Conservation (phyloP, 495 filamentous ascomycete species). For the Xylaria nigripes region DNA sequence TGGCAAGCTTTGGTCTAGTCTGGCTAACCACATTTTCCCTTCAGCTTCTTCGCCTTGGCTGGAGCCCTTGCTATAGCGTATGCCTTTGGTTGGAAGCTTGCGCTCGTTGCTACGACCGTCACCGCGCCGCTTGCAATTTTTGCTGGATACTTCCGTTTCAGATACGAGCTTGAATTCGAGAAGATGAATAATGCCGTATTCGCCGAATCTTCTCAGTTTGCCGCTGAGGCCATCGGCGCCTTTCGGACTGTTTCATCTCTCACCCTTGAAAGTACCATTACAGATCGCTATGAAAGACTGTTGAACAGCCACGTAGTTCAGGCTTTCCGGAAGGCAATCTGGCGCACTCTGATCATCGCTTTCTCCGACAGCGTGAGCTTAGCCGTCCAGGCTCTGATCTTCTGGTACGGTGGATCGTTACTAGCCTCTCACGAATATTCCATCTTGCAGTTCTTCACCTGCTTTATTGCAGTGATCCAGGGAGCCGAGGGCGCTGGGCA, state of each 20-base stretch:
- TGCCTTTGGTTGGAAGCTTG: slow-evolving; percentile 52
- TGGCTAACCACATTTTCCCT: not conserved
- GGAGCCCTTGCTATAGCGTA: slow-evolving; percentile 45
- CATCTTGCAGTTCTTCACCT: slow-evolving; percentile 33
- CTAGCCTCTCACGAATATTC: slow-evolving; percentile 31
- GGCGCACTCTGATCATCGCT: slow-evolving; percentile 38
- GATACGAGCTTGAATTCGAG: slow-evolving; percentile 50
- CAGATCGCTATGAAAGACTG: slow-evolving; percentile 34
- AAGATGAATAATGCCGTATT: slow-evolving; percentile 49
- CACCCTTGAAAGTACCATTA: slow-evolving; percentile 49
- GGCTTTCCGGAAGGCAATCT: slow-evolving; percentile 38
- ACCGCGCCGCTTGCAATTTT: slow-evolving; percentile 41
- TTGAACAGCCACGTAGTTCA: slow-evolving; percentile 30
- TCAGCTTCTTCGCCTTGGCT: slow-evolving; percentile 37
- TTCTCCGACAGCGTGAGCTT: slow-evolving; percentile 36
- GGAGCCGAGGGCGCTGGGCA: slow-evolving; percentile 39
- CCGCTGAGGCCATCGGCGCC: slow-evolving; percentile 52
- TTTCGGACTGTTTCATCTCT: slow-evolving; percentile 51
- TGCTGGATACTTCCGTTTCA: slow-evolving; percentile 44
- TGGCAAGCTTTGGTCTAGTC: not conserved
- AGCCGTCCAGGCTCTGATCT: slow-evolving; percentile 41
- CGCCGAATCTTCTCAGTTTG: slow-evolving; percentile 50
- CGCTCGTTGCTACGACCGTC: slow-evolving; percentile 41
- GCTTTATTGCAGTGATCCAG: slow-evolving; percentile 43
- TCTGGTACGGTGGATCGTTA: slow-evolving; percentile 42